Percentiles rank a stretch among this genome's conserved stretches.
phyloP scores from a whole-genome alignment of 1,284 basidiomycete genomes.

The Austroboletus niveus region DNA sequence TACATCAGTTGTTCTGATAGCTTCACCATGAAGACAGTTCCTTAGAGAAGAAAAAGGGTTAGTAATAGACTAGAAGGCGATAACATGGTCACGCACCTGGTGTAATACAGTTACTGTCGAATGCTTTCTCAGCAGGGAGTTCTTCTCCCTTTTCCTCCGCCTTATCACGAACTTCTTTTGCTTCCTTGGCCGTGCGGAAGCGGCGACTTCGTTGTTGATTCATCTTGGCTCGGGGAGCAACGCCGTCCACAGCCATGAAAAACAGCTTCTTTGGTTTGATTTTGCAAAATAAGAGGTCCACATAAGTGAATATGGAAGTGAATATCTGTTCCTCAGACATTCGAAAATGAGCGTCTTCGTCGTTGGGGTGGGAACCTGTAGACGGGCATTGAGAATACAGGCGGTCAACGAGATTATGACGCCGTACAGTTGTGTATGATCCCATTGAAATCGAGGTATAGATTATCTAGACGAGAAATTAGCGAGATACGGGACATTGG shows the following conservation, averaged over 20 bases:
- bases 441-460: slow-evolving; percentile 97
- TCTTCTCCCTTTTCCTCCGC: slow-evolving; percentile 89
- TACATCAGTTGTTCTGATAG: slow-evolving; percentile 92
- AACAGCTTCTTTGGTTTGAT: slow-evolving; percentile 97
- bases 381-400: neutral
- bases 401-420: neutral
- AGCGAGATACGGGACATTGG: slow-evolving; percentile 6
- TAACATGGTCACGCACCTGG: slow-evolving; percentile 62
- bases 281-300: slow-evolving; percentile 95
- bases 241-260: slow-evolving; percentile 98
- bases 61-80: neutral
- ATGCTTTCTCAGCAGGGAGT: slow-evolving; percentile 90
- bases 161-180: slow-evolving; percentile 82
- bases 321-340: slow-evolving; percentile 97
- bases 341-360: slow-evolving; percentile 93
- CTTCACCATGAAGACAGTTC: slow-evolving; percentile 93
- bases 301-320: slow-evolving; percentile 94
- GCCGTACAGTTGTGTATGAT: slow-evolving; percentile 95
- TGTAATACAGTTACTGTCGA: slow-evolving; percentile 99
- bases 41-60: slow-evolving; percentile 38
- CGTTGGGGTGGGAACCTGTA: slow-evolving; percentile 88
- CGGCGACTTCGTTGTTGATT: slow-evolving; percentile 96
- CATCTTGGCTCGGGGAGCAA: slow-evolving; percentile 99
- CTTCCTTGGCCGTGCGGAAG: slow-evolving; percentile 94
- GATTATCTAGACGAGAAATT: slow-evolving; percentile 56